A percentile compares a stretch with the other conserved stretches of the same genome.
Conservation (phyloP, 2,329 filamentous ascomycete species). For the Hymenoscyphus repandus region DNA sequence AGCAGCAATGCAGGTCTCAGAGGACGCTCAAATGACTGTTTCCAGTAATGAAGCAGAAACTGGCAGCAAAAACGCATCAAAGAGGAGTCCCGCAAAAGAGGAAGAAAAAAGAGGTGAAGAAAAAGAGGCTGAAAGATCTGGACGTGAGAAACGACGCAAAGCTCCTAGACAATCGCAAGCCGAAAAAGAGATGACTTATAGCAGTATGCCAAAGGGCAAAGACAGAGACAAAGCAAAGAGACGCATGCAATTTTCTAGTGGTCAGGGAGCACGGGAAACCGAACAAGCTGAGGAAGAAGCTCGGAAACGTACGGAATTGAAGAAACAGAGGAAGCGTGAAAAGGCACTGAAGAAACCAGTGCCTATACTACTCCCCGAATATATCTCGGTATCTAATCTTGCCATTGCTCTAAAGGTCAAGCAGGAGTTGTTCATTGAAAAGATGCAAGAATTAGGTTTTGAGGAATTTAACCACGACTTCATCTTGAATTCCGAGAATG, state of each 20-base stretch:
- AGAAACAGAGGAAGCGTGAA: conserved; percentile 36
- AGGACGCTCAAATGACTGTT: not conserved
- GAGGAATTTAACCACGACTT: conserved; percentile 78
- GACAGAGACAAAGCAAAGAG: conserved; percentile 28
- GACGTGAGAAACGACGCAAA: not conserved
- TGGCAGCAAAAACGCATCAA: not conserved
- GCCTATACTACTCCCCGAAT: conserved; percentile 77
- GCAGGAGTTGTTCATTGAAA: conserved; percentile 63
- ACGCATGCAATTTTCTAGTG: conserved; percentile 21
- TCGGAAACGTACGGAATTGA: conserved; percentile 37
- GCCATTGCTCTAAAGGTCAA: conserved; percentile 70
- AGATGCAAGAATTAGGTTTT: conserved; percentile 82
- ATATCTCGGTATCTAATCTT: conserved; percentile 81
- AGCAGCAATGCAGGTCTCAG: no score
- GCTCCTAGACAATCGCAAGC: not conserved
- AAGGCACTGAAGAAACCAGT: conserved; percentile 37
- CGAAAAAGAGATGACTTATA: conserved; percentile 6
- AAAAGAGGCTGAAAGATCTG: conserved; percentile 1
- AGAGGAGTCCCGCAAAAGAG: not conserved
- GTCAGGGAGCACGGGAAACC: conserved; percentile 29
- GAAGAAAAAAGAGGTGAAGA: not conserved
- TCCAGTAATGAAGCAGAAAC: not conserved
- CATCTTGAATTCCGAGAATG: conserved; percentile 85
- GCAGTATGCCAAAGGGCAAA: conserved; percentile 22
- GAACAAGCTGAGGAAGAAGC: conserved; percentile 19